Evolutionary conservation across 495 filamentous ascomycete genomes (phyloP), one percentile per base, ranked within the genome.

Genomic region (Neurospora sp.): DNA sequence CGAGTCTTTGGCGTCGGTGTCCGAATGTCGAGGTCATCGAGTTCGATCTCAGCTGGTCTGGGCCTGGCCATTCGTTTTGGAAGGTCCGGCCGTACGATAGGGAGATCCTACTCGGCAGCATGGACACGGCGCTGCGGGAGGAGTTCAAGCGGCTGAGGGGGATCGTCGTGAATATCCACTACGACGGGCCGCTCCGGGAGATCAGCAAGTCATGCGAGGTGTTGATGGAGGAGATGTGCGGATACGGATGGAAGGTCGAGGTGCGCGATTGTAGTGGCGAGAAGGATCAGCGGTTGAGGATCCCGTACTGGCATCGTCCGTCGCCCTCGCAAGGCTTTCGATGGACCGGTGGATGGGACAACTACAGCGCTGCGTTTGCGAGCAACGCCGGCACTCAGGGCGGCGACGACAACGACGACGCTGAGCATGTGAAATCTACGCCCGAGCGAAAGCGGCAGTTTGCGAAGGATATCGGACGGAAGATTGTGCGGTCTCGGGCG

Each of bases 1-100:
- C 71, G 15, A 43, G 62, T 15, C 71, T 75, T 0, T 17, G 17
- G 34, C 21, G 4, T 2, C 38, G 66, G 28, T 75, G 73, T 39
- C 73, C 73, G 21, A 66, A 59, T 42, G 37, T 75, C 2, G 71
- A 75, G 37, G n/a, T 42, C 3, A 15, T 75, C 42, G 28, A 31
- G 21, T 62, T 75, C 24, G 73, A 75, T 59, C 21, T 73, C 24
- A 37, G 62, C 2, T 70, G 71, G 48, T 66, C 54, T 3, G 54
- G 54, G 0, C 54, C 54, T 0, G 54, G 54, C 0, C 54, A 66
- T 9, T 66, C 54, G 0, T 19, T 66, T 2, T 66, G 54, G 54
- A 66, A 34, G 28, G 15, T 66, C 15, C 5, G 54, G 28, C 54
- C 28, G 15, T 34, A 31, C 24, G 54, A 66, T 3, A 15, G 54